phyloP scores from a whole-genome alignment of 352 stramenopile genomes.

The Halophytophthora batemanensis region DNA sequence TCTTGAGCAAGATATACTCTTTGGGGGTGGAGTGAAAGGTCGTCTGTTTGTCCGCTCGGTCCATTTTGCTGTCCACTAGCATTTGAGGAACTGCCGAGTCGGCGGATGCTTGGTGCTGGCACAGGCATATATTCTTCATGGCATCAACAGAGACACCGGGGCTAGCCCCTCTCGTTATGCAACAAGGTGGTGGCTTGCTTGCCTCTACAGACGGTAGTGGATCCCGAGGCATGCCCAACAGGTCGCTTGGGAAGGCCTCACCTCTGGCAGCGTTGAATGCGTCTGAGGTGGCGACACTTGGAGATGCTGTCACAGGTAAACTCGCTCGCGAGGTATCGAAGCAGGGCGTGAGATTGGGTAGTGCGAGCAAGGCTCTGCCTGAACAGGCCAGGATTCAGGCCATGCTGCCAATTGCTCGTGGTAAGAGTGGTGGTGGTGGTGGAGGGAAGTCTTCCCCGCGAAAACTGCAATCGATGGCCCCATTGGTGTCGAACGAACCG shows the following conservation, averaged over 20 bases:
- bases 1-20: slow-evolving; percentile 5
- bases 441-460: too few relatives aligned
- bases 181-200: slow-evolving; percentile 5
- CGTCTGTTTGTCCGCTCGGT: slow-evolving; percentile 1
- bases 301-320: not conserved
- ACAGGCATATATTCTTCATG: not conserved
- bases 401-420: too few relatives aligned
- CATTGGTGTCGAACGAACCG: too few relatives aligned
- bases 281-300: not conserved
- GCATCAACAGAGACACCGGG: slow-evolving; percentile 12
- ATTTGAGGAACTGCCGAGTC: not conserved
- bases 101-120: too few relatives aligned
- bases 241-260: slow-evolving; percentile 2
- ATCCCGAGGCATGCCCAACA: not conserved
- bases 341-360: too few relatives aligned
- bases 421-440: too few relatives aligned
- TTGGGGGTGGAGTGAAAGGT: slow-evolving; percentile 13
- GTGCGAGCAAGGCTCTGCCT: too few relatives aligned
- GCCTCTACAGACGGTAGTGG: slow-evolving; percentile 3
- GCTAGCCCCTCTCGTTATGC: slow-evolving; percentile 17
- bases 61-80: too few relatives aligned
- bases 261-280: slow-evolving; percentile 2
- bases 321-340: too few relatives aligned
- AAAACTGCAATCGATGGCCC: too few relatives aligned
- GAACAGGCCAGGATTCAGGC: too few relatives aligned